These are phyloP conservation scores for Maudiozyma humilis DNA, from an alignment of 1,139 yeast species.

Conservation along the genomic window DNA sequence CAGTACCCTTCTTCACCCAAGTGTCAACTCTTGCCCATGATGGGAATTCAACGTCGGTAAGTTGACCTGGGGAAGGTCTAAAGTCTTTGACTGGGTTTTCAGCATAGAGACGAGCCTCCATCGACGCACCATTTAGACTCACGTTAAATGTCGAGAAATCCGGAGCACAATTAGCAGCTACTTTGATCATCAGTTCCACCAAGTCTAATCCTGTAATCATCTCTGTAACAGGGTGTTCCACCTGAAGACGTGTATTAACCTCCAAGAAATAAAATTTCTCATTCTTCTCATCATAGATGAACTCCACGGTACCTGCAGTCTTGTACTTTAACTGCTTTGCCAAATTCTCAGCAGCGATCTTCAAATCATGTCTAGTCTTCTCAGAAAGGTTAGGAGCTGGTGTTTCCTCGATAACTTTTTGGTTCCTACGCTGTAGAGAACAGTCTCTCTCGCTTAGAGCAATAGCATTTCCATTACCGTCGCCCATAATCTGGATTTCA, in stretches of 20 bases:
- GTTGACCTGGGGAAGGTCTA: conserved; percentile 92
- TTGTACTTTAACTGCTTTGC: conserved; percentile 77
- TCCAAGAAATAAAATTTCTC: conserved; percentile 91
- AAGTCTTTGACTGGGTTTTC: conserved; percentile 94
- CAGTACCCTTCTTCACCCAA: conserved; percentile 90
- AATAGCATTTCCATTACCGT: conserved; percentile 83
- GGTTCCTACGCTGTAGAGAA: conserved; percentile 93
- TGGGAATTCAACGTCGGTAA: conserved; percentile 79
- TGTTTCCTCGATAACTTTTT: conserved; percentile 91
- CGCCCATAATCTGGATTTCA: conserved; percentile 94
- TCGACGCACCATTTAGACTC: conserved; percentile 71
- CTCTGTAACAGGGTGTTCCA: conserved; percentile 96
- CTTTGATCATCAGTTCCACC: conserved; percentile 91
- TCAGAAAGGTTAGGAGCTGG: conserved; percentile 94
- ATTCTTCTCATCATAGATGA: conserved; percentile 74
- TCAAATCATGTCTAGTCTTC: conserved; percentile 62
- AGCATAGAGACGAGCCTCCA: conserved; percentile 94
- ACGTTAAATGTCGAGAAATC: conserved; percentile 51
- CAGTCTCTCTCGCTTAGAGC: conserved; percentile 97
- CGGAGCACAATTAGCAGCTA: conserved; percentile 86
- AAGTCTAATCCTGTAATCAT: conserved; percentile 88
- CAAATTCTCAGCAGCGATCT: conserved; percentile 75
- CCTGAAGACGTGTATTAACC: conserved; percentile 94
- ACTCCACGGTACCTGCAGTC: conserved; percentile 97
- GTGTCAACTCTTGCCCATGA: conserved; percentile 86